Evolutionary conservation across 768 basidiomycete species (phyloP), one percentile per base, ranked within the genome.

Genomic region (Albatrellus ellisii): DNA sequence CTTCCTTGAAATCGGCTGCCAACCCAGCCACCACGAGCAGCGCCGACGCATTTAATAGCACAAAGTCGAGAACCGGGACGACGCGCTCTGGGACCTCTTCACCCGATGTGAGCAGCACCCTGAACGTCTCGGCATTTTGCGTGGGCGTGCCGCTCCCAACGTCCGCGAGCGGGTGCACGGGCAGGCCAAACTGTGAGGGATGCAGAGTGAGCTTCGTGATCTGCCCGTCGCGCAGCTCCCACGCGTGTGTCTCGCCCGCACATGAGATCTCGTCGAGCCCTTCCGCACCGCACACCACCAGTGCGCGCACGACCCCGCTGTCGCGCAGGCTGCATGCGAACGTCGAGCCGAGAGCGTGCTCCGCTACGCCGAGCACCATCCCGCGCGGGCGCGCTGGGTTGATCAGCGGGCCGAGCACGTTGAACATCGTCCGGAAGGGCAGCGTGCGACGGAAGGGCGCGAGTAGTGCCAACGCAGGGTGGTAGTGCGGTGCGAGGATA

Each of bases 371-470:
- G 27, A 98, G 68, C 4, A 98, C 75, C 83, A 97, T 91, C 2
- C 88, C 81, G 3, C 69, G 70, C 2, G 95, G 94, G 7, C 67
- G 63, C 0, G 87, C 80, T 2, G 94, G 95, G 61, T 94, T 97
- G 61, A 94, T 82, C 28, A 98, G 72, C 0, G 94, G 95, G 0
- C 95, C 92, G 25, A 97, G 69, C 45, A 91, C 65, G 62, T 99
- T 98, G 73, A 95, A 97, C 66, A 99, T 79, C 7, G 94, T 97
- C 35, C 91, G 81, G 66, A 94, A 97, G 35, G 90, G 89, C 41
- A 98, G 74, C 0, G 77, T 64, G 53, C 82, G 84, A 42, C 94
- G 81, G 55, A 82, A 74, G 0, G 94, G 90, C 0, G 82, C 83
- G 49, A 98, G 69, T 43, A 72, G 62, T 4, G 83, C 86, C 36